phyloP scores from a whole-genome alignment of 1,284 basidiomycete species.

The Trametes sp. region DNA sequence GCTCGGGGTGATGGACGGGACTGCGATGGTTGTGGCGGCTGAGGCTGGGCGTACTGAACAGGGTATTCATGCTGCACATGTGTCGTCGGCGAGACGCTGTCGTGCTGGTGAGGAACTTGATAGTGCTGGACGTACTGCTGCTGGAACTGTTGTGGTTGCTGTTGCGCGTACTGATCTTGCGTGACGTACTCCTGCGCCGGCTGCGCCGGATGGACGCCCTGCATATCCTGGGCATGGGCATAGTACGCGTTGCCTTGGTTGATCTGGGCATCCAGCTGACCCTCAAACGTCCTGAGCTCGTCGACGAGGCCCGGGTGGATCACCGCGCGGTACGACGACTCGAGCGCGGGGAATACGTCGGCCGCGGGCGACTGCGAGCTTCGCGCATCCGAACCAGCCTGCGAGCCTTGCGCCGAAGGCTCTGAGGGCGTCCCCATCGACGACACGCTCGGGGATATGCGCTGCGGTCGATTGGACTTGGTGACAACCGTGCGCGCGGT shows the following conservation, averaged over 20 bases:
- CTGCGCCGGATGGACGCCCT: constrained; percentile 1
- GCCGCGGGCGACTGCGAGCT: constrained; percentile 25
- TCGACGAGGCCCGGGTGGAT: constrained; percentile 68
- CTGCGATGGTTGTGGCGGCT: constrained; percentile 10
- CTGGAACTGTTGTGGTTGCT: constrained; percentile 31
- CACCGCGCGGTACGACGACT: constrained; percentile 35
- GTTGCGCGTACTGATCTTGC: constrained; percentile 10
- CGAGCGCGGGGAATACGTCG: constrained; percentile 35
- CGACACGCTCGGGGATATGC: constrained; percentile 31
- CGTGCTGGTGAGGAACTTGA: constrained; percentile 8
- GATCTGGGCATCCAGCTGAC: constrained; percentile 62
- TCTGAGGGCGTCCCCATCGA: constrained; percentile 27
- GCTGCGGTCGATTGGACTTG: constrained; percentile 42
- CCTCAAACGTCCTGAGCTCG: constrained; percentile 66
- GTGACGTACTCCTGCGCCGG: background rate
- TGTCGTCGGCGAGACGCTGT: background rate
- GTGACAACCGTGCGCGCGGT: constrained; percentile 62
- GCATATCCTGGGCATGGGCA: background rate
- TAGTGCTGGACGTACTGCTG: constrained; percentile 23
- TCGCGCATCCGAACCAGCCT: constrained; percentile 20
- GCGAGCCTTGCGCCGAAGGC: constrained; percentile 17
- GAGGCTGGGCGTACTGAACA: constrained; percentile 5
- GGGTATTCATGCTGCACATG: constrained; percentile 19
- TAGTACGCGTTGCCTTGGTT: constrained; percentile 31
- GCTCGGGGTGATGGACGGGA: constrained; percentile 10